Base-by-base conservation (phyloP, 2,329 filamentous ascomycete genomes). In the Fusarium annulatum region DNA sequence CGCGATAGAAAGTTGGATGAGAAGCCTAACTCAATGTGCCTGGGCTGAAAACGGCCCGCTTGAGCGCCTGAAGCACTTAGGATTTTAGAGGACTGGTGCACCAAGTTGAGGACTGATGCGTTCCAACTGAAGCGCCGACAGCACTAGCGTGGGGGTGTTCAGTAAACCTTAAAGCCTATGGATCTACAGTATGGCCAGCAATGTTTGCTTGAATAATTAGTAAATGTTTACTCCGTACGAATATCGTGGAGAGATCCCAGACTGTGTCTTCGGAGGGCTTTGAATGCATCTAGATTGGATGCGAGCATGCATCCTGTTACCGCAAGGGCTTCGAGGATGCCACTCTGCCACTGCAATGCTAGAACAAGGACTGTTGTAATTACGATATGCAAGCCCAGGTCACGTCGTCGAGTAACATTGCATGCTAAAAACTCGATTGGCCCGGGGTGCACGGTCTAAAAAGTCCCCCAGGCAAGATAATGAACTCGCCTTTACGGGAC, bases 321-420 rank as follows among this genome's bases (percentile, higher is more conserved):
- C 39, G 23, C 48, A 69, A 41, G 34, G 60, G 60, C 43, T 28
- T 43, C 23, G 30, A 64, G 38, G 59, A 48, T 56, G 55, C 33
- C 53, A 48, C 53, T 51, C 38, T 56, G 55, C 36, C 53, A 48
- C 53, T 51, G 41, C 59, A 53, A 39, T 49, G 52, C 57, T 43
- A 60, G 36, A 58, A 58, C 42, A 28, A 66, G 53, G 71, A 57
- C 69, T 63, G 67, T 78, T 63, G 67, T 78, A 78, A 78, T 78
- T 78, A 61, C 75, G 76, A 78, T 78, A 76, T 76, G 76, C 76
- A 78, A 56, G 74, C 63, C 67, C 63, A 69, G 62, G 73, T 66
- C 63, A 56, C 53, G 42, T 71, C 49, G 48, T 74, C 46, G 60
- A 67, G 74, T 75, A 67, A 63, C 73, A 73, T 73, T 66, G 62